Evolutionary conservation across 1,284 basidiomycete species (phyloP), one percentile per base, ranked within the genome.

Genomic region (Microbotryum saponariae): DNA sequence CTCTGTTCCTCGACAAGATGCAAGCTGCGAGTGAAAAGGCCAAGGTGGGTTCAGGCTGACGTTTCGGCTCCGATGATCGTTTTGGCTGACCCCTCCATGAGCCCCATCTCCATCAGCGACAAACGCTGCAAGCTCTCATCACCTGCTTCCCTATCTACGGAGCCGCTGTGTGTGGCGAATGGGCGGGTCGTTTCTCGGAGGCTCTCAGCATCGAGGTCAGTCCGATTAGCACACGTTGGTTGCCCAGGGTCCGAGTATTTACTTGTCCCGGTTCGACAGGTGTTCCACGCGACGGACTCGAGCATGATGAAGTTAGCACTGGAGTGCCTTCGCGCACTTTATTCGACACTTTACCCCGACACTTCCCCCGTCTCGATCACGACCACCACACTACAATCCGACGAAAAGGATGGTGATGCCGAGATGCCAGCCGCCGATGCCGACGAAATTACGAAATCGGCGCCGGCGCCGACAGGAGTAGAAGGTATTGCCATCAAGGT

Each of bases 1-100:
- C 91, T 0, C 78, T 97, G 1, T 91, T 97, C 71, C 76, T 97
- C 42, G 96, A 98, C 71, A 99, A 98, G 77, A 82, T 98, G 56
- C 81, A 84, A 6, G 88, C 90, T 1, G 87, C 88, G 2, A 85
- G 89, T 2, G 87, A 90, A 4, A 77, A 80, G 0, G 88, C 88
- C 12, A 98, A 97, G 83, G 91, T 89, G 70, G 51, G 66, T 49
- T 42, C n/a, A 6, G 6, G 21, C 12, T 10, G 1, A 23, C 8
- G 9, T 14, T 31, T 54, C 21, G 8, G 55, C 47, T 18, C 3
- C n/a, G 16, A 10, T 42, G 12, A 6, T 33, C 21, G 20, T 1
- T 6, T 16, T 33, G 6, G 25, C 54, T 37, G 8, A 31, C 29
- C 20, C 45, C 37, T 16, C 37, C 14, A 7, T n/a, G 48, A 55